These are phyloP conservation scores for Ophiostoma sp. DNA, from an alignment of 2,329 filamentous ascomycete genomes.

Conservation along the genomic window DNA sequence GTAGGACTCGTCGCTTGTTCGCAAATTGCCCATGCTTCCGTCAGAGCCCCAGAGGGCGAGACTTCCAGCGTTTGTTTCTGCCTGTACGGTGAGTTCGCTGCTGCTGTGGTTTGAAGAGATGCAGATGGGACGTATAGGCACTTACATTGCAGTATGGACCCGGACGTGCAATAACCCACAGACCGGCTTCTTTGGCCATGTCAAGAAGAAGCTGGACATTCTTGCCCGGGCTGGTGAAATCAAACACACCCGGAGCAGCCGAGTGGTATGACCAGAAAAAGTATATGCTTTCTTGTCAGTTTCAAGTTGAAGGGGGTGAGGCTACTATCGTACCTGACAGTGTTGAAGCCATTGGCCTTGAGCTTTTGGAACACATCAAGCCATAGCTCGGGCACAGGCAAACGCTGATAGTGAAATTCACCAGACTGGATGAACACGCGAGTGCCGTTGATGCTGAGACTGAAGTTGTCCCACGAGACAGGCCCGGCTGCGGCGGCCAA, in stretches of 20 bases:
- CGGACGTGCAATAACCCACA: slow-evolving; percentile 64
- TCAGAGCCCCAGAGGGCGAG: slow-evolving; percentile 73
- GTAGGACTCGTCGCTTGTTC: slow-evolving; percentile 58
- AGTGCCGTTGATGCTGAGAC: slow-evolving; percentile 45
- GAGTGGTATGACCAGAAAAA: slow-evolving; percentile 56
- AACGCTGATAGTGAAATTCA: slow-evolving; percentile 50
- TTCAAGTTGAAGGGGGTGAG: slow-evolving; percentile 33
- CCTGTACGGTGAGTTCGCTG: neutral
- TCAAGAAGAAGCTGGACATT: slow-evolving; percentile 68
- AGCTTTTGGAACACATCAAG: slow-evolving; percentile 64
- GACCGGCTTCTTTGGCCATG: slow-evolving; percentile 64
- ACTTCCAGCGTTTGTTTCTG: slow-evolving; percentile 69
- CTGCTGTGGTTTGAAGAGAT: neutral
- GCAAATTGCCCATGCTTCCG: slow-evolving; percentile 57
- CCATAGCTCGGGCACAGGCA: slow-evolving; percentile 52
- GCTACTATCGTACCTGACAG: slow-evolving; percentile 41
- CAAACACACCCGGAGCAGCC: slow-evolving; percentile 65
- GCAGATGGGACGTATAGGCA: neutral
- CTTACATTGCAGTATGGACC: slow-evolving; percentile 45
- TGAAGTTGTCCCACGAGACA: slow-evolving; percentile 50
- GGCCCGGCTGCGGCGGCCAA: slow-evolving; percentile 38
- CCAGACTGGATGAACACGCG: slow-evolving; percentile 45
- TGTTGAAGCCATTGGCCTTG: slow-evolving; percentile 73
- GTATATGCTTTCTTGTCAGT: slow-evolving; percentile 36
- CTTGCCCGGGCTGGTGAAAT: slow-evolving; percentile 48